phyloP scores from a whole-genome alignment of 371 early-diverging fungal species.

The Rhizopus delemar region DNA sequence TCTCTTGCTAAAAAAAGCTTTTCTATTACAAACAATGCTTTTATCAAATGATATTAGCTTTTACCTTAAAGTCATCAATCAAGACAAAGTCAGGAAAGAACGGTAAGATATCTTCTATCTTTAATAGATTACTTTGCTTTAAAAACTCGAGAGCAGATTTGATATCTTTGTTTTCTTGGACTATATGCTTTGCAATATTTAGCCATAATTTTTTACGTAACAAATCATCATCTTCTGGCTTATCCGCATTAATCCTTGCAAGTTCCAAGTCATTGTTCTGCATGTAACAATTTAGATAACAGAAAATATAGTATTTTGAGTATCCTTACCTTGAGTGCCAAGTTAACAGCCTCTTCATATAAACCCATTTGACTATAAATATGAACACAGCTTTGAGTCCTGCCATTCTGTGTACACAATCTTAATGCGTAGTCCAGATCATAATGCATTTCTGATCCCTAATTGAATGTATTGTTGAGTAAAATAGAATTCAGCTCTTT shows the following conservation, averaged over 20 bases:
- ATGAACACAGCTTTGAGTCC: slow-evolving; percentile 79
- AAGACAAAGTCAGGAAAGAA: slow-evolving; percentile 94
- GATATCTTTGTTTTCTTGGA: slow-evolving; percentile 80
- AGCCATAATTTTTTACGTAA: slow-evolving; percentile 90
- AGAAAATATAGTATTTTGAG: slow-evolving; percentile 36
- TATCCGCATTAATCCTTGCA: slow-evolving; percentile 89
- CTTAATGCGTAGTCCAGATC: slow-evolving; percentile 87
- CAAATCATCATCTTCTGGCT: slow-evolving; percentile 74
- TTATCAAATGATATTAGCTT: background rate
- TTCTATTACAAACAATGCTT: background rate
- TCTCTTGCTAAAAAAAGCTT: slow-evolving; percentile 58
- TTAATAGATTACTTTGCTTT: slow-evolving; percentile 79
- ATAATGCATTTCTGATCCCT: slow-evolving; percentile 74
- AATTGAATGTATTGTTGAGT: slow-evolving; percentile 39
- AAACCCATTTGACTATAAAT: slow-evolving; percentile 83
- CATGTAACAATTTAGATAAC: slow-evolving; percentile 57
- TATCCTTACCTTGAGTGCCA: slow-evolving; percentile 69
- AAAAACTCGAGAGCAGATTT: slow-evolving; percentile 83
- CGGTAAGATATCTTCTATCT: slow-evolving; percentile 93
- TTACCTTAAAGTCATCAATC: slow-evolving; percentile 89
- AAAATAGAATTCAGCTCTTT: slow-evolving; percentile 81
- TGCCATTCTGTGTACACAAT: slow-evolving; percentile 72
- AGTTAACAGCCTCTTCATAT: slow-evolving; percentile 85
- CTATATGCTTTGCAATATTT: slow-evolving; percentile 86
- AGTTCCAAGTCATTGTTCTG: slow-evolving; percentile 84